These are phyloP conservation scores for Bruguiera gymnorhiza DNA, from an alignment of 345 rosid genomes.

Conservation along the genomic window DNA sequence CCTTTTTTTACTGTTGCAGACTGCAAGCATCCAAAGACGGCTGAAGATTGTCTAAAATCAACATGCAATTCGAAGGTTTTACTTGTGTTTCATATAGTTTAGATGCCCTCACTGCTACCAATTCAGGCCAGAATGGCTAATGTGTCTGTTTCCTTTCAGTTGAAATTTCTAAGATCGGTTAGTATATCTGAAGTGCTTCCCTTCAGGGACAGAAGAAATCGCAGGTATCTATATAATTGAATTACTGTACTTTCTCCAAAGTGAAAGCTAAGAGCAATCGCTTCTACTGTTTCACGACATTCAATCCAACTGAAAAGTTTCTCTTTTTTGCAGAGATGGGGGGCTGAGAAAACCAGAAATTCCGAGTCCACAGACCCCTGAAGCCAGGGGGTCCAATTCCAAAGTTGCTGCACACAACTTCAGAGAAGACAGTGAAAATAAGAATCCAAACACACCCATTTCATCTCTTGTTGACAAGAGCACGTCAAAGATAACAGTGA, in stretches of 20 bases:
- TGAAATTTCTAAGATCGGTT: conserved; percentile 20
- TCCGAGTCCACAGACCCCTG: too few species aligned
- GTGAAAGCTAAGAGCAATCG: too few species aligned
- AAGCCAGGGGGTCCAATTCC: not conserved
- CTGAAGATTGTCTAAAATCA: conserved; percentile 21
- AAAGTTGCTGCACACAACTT: conserved; percentile 1
- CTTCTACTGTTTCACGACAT: too few species aligned
- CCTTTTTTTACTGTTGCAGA: conserved; percentile 6
- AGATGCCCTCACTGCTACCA: too few species aligned
- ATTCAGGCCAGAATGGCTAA: too few species aligned
- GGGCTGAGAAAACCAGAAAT: conserved; percentile 4
- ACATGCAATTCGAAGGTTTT: conserved; percentile 21
- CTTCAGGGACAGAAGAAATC: conserved; percentile 15
- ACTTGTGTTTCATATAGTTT: too few species aligned
- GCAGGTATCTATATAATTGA: conserved; percentile 7
- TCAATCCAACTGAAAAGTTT: not conserved
- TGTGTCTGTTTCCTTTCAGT: not conserved
- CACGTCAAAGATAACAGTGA: too few species aligned
- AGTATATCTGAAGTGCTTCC: conserved; percentile 24
- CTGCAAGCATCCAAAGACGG: conserved; percentile 26
- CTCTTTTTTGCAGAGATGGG: conserved; percentile 7
- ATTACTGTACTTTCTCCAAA: not conserved
- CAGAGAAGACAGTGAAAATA: conserved; percentile 16
- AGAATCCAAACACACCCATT: conserved; percentile 13
- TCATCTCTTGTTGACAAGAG: too few species aligned